These are phyloP conservation scores for Globisporangium orthogonon DNA, from an alignment of 352 stramenopile species.

Conservation along the genomic window DNA sequence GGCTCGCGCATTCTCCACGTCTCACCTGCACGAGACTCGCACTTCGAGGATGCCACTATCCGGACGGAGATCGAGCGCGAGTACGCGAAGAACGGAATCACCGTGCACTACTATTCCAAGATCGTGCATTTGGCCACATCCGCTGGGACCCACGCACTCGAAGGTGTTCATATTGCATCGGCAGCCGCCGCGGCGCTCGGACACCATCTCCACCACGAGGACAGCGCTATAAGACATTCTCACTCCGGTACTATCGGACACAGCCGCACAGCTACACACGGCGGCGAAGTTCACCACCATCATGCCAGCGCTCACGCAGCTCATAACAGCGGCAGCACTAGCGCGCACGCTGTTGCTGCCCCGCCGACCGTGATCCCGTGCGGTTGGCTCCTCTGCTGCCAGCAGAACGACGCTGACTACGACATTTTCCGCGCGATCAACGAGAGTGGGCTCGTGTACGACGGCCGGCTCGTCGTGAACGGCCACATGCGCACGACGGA, in stretches of 20 bases:
- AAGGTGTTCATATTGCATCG: slow-evolving; percentile 32
- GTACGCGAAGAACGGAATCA: slow-evolving; percentile 27
- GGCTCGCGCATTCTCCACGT: slow-evolving; percentile 51
- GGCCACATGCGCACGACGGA: slow-evolving; percentile 84
- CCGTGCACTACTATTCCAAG: slow-evolving; percentile 37
- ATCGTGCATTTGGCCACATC: slow-evolving; percentile 33
- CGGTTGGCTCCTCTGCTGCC: slow-evolving; percentile 75
- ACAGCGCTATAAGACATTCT: not conserved
- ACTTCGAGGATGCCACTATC: slow-evolving; percentile 61
- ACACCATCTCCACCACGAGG: not conserved
- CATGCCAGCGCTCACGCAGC: not conserved
- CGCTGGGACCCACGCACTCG: slow-evolving; percentile 27
- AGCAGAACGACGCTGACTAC: slow-evolving; percentile 78
- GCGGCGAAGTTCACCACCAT: not conserved
- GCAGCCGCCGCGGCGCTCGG: slow-evolving; percentile 2
- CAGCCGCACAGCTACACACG: not conserved
- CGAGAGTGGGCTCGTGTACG: slow-evolving; percentile 89
- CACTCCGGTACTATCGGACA: not conserved
- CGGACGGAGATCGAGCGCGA: slow-evolving; percentile 55
- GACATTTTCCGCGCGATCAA: slow-evolving; percentile 90
- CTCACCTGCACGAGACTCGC: slow-evolving; percentile 30
- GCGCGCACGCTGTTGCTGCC: not conserved
- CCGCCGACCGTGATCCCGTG: slow-evolving; percentile 31
- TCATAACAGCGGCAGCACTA: not conserved
- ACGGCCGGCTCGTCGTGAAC: slow-evolving; percentile 88